Conservation (phyloP, 2,329 filamentous ascomycete species). For the Cercospora citrullina region DNA sequence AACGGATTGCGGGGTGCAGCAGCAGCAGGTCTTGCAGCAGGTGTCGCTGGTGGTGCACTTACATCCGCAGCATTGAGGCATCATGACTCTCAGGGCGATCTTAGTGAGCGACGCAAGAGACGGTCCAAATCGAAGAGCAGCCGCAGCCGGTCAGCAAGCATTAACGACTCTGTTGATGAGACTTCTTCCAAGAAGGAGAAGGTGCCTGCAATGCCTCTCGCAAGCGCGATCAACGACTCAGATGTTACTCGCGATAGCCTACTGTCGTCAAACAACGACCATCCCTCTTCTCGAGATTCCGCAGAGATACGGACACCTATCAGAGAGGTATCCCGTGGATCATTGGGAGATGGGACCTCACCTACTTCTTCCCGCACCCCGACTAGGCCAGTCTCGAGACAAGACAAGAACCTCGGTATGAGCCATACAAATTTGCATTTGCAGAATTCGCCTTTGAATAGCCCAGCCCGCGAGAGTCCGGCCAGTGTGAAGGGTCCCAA, state of each 20-base stretch:
- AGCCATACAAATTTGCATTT: constrained; percentile 54
- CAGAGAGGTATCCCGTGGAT: constrained; percentile 63
- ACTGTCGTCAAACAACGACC: constrained; percentile 74
- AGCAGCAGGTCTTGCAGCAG: constrained; percentile 54
- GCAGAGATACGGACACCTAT: constrained; percentile 57
- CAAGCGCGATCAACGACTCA: constrained; percentile 81
- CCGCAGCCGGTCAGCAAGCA: constrained; percentile 52
- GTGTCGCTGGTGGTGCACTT: constrained; percentile 56
- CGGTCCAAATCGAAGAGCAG: constrained; percentile 52
- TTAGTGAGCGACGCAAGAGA: constrained; percentile 48
- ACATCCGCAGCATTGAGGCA: constrained; percentile 64
- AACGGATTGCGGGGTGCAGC: constrained; percentile 51
- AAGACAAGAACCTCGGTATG: constrained; percentile 57
- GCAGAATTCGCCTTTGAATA: constrained; percentile 38
- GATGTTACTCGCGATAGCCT: constrained; percentile 88
- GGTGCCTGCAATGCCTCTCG: constrained; percentile 81
- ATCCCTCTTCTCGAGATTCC: constrained; percentile 67
- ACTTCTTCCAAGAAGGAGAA: constrained; percentile 43
- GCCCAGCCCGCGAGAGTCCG: constrained; percentile 39
- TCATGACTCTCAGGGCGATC: constrained; percentile 63
- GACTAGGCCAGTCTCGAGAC: constrained; percentile 60
- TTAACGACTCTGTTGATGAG: constrained; percentile 57
- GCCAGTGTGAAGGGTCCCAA: constrained; percentile 25
- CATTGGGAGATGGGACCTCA: constrained; percentile 55
- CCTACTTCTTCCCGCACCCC: constrained; percentile 60